Base-by-base conservation (phyloP, 1,284 basidiomycete genomes). In the Cystobasidium pallidum region DNA sequence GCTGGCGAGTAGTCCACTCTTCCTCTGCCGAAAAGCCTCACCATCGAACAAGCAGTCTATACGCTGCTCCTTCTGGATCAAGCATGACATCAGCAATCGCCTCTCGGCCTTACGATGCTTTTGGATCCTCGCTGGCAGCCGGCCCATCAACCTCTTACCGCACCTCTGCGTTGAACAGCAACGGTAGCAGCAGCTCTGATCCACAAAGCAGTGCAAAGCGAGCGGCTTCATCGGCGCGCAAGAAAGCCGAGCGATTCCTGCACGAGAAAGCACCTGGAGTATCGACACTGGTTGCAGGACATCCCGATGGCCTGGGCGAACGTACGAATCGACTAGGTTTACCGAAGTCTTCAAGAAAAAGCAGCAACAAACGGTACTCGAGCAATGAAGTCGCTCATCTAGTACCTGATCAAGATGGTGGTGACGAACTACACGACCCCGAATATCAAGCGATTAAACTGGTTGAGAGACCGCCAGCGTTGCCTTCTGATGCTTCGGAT, bases 401-500 rank as follows among this genome's bases (percentile, higher is more conserved):
- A 32, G 61, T 71, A 19, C 68, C 68, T 21, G 68, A 71, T 51
- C 39, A 52, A 32, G 32, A 45, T 39, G 61, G 61, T 52, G 62
- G 62, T 36, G 62, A 64, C 51, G 68, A 64, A 32, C 26, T 71
- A n/a, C 68, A 71, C 45, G 68, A 71, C 57, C 68, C 68, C 7
- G 68, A 71, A 63, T 71, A 71, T 51, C 47, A 71, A 51, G 55
- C 57, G 30, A 71, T 71, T 10, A 71, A 64, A 61, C 39, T 71
- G 17, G 61, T 71, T 8, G 36, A 47, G 28, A 52, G 68, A 34
- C 45, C 43, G 17, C 61, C 68, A 15, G 19, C 52, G 13, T 26
- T 49, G 43, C 47, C 67, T 47, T 39, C 64, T 41, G 36, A 51
- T 52, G 51, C 64, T 30, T 54, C 64, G 39, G 34, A 66, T 54